These are phyloP conservation scores for Fonsecaea erecta DNA, from an alignment of 2,329 filamentous ascomycete species.

Conservation along the genomic window DNA sequence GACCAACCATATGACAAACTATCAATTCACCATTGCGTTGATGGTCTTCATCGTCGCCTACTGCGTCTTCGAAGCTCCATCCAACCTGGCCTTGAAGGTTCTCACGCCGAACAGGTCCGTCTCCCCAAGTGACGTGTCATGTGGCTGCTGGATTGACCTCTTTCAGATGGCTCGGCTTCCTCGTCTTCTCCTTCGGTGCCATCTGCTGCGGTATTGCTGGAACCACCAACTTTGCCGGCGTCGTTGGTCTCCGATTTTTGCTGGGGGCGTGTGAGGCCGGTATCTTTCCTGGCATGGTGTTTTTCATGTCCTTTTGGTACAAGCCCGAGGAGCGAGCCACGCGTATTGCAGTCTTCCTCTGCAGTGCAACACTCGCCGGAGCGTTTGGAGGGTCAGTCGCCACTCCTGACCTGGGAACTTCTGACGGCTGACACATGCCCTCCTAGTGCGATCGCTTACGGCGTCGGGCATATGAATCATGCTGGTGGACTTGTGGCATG, in stretches of 20 bases:
- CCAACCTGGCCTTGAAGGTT: constrained; percentile 45
- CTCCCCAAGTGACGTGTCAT: too few relatives aligned
- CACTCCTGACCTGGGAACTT: constrained; percentile 39
- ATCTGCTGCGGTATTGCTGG: constrained; percentile 53
- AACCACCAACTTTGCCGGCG: constrained; percentile 55
- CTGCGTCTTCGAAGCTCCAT: constrained; percentile 56
- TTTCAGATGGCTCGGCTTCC: constrained; percentile 47
- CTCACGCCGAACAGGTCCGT: constrained; percentile 9
- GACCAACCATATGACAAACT: constrained; percentile 42
- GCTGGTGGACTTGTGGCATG: constrained; percentile 47
- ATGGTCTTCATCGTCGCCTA: constrained; percentile 62
- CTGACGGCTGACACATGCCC: not conserved
- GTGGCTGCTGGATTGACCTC: constrained; percentile 1
- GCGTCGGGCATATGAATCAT: constrained; percentile 54
- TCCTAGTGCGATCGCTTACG: constrained; percentile 34
- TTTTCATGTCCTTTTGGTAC: constrained; percentile 67
- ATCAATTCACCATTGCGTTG: constrained; percentile 57
- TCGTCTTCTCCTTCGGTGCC: constrained; percentile 38
- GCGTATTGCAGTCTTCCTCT: constrained; percentile 64
- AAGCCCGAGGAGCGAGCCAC: constrained; percentile 63
- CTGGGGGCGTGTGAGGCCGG: constrained; percentile 60
- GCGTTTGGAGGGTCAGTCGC: constrained; percentile 66
- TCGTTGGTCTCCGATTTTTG: constrained; percentile 56
- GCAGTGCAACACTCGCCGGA: constrained; percentile 60
- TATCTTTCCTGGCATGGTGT: constrained; percentile 60